Evolutionary conservation across 164 flowering plant genomes (phyloP).

Genomic region (Piper longum): DNA sequence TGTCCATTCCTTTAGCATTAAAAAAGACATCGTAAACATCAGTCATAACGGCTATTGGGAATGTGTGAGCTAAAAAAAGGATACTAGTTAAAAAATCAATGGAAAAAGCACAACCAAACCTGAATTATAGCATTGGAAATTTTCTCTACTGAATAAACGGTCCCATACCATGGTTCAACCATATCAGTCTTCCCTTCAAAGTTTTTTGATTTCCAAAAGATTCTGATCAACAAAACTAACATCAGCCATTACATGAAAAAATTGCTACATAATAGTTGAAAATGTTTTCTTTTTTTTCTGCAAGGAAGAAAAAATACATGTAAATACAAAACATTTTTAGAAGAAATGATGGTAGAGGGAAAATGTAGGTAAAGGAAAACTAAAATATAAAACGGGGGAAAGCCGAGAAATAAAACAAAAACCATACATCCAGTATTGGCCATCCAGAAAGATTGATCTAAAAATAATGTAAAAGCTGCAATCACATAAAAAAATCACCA

Average conservation of each 20-base stretch:
- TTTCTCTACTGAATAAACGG: conserved; percentile 63
- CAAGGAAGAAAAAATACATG: too few relatives aligned
- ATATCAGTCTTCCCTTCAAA: conserved; percentile 73
- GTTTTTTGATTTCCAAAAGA: conserved; percentile 86
- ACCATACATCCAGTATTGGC: too few relatives aligned
- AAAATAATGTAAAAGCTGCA: too few relatives aligned
- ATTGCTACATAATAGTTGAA: not conserved
- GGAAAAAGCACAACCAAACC: conserved; percentile 25
- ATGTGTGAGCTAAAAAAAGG: not conserved
- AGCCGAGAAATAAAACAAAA: too few relatives aligned
- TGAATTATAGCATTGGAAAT: conserved; percentile 36
- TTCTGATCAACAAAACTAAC: conserved; percentile 30
- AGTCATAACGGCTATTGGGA: not conserved
- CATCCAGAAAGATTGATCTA: too few relatives aligned
- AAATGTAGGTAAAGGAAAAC: too few relatives aligned
- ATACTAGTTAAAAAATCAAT: too few relatives aligned
- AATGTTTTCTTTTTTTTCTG: not conserved
- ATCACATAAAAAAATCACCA: not conserved
- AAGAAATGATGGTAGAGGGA: too few relatives aligned
- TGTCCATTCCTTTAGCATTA: conserved; percentile 33
- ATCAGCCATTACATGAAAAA: not conserved
- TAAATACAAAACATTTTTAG: too few relatives aligned
- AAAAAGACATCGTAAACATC: not conserved
- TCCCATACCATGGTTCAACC: conserved; percentile 95
- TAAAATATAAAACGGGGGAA: too few relatives aligned